Evolutionary conservation across 2,329 filamentous ascomycete genomes (phyloP), one percentile per base, ranked within the genome.

Genomic region (Ophiocordyceps polyrhachis-furcata): DNA sequence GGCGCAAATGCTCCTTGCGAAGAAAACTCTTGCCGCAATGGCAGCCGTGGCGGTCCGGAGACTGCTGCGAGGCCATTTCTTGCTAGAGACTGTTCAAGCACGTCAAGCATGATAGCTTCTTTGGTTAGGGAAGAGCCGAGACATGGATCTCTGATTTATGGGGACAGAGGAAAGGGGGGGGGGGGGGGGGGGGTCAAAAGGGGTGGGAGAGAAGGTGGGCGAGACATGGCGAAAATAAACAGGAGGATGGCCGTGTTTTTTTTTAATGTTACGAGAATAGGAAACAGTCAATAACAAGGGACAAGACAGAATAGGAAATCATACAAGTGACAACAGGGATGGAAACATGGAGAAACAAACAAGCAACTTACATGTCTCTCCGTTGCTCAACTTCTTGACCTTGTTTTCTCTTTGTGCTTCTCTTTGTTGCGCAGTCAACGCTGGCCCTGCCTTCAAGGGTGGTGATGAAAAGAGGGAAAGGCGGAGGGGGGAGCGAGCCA

Each of bases 11-110:
- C 46, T 65, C 62, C 43, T 64, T 65, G 46, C 62, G 53, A 40
- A 65, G 55, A 46, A 64, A 65, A 19, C 56, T 56, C 48, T 61
- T 63, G 13, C 62, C 62, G 45, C 62, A 65, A 40, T 64, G 61
- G 42, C 62, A 65, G 8, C 52, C 46, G 52, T 60, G 58, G n/a
- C 58, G 56, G 44, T 50, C 46, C 20, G 45, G 45, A n/a, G 48
- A 40, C 37, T 41, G 45, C 4, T 41, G 45, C 4, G 47, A 48
- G 15, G 41, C 44, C 49, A 49, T 44, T 38, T 35, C 38, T 29
- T 43, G 20, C 43, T 40, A 17, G n/a, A 19, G 20, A 28, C 17
- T 14, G 28, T 37, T 12, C 35, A 19, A 19, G 35, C 35, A 38
- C 35, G n/a, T 38, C 35, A 12, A 38, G 35, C 35, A 38, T 38